Evolutionary conservation across 1,284 basidiomycete species (phyloP).

Genomic region (Sporisorium exsertum): DNA sequence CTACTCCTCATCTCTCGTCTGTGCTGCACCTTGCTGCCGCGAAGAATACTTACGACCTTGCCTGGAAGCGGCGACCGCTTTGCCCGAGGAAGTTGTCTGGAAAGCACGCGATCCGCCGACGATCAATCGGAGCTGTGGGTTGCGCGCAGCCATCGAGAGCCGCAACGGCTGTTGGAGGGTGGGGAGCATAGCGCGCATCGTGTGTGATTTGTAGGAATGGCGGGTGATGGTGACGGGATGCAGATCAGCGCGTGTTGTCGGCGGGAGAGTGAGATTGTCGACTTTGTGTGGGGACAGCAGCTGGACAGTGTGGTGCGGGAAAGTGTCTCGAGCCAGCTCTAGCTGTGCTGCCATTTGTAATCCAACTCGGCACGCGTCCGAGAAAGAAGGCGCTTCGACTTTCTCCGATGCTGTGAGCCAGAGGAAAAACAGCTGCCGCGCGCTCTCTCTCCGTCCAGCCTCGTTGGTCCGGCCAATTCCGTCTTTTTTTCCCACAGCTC

Average conservation of each 20-base stretch:
- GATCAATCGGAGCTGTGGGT: conserved; percentile 59
- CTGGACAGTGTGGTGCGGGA: background rate
- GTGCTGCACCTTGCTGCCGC: background rate
- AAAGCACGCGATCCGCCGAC: conserved; percentile 55
- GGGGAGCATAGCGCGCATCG: conserved; percentile 46
- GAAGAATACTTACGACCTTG: conserved; percentile 48
- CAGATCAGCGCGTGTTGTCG: conserved; percentile 4
- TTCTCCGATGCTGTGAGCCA: conserved; percentile 25
- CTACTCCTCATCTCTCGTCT: too few species aligned
- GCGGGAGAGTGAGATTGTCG: background rate
- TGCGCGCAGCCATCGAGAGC: conserved; percentile 51
- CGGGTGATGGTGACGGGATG: background rate
- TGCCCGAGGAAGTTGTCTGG: conserved; percentile 37
- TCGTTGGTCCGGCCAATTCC: conserved; percentile 42
- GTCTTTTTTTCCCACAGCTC: conserved; percentile 1
- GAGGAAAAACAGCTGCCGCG: background rate
- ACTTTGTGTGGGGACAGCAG: conserved; percentile 14
- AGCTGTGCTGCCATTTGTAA: conserved; percentile 36
- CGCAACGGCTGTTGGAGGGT: conserved; percentile 52
- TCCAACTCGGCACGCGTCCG: conserved; percentile 6
- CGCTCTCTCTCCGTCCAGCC: conserved; percentile 10
- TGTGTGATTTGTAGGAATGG: background rate
- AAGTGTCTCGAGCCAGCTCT: conserved; percentile 14
- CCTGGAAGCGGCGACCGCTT: conserved; percentile 40
- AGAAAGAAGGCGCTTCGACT: conserved; percentile 3